These are phyloP conservation scores for Kockiozyma suomiensis DNA, from an alignment of 805 yeast species.

Conservation along the genomic window DNA sequence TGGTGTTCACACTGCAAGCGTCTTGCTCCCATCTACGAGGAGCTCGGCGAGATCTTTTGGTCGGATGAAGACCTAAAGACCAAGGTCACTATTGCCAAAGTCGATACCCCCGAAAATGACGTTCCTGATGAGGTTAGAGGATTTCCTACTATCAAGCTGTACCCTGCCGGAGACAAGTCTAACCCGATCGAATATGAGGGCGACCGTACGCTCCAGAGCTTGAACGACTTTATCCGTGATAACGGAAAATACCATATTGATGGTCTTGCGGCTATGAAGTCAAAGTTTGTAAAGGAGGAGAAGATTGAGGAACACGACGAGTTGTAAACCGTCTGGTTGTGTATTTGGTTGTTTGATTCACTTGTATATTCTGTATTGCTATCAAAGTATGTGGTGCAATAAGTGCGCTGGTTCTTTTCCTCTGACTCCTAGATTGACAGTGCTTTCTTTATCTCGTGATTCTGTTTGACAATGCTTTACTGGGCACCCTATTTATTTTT, in stretches of 20 bases:
- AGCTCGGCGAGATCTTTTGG: constrained; percentile 71
- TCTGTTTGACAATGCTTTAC: not conserved
- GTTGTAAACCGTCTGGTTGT: not conserved
- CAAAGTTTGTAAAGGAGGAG: not conserved
- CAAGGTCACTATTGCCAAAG: constrained; percentile 74
- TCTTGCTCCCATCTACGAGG: constrained; percentile 85
- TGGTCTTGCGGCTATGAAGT: constrained; percentile 41
- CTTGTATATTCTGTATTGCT: no score
- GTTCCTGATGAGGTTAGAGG: constrained; percentile 76
- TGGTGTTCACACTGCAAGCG: constrained; percentile 98
- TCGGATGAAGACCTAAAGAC: constrained; percentile 52
- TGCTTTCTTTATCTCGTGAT: not conserved
- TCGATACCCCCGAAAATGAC: constrained; percentile 90
- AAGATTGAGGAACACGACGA: constrained; percentile 20
- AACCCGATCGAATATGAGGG: constrained; percentile 69
- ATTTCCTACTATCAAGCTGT: constrained; percentile 88
- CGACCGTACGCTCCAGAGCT: constrained; percentile 69
- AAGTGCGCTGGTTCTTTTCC: no score
- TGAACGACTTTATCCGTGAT: constrained; percentile 71
- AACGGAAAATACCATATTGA: constrained; percentile 67
- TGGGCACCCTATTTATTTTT: no score
- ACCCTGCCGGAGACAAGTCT: constrained; percentile 80
- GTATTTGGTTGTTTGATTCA: not conserved
- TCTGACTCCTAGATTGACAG: no score
- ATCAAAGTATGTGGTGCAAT: no score